phyloP scores from a whole-genome alignment of 163 green algal species.

The Volvox carteri region DNA sequence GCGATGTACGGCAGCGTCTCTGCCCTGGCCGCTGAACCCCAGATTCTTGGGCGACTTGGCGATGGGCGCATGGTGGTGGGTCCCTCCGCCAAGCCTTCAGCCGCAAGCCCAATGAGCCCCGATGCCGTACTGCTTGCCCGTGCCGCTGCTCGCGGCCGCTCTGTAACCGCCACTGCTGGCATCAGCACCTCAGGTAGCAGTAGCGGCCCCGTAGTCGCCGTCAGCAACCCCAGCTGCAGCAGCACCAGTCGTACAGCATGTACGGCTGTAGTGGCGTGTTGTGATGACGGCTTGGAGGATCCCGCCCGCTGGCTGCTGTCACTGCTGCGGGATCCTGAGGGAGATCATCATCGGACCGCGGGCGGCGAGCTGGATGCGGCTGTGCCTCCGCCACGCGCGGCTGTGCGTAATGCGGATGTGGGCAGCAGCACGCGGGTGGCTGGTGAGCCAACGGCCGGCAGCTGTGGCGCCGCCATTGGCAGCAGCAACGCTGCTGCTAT shows the following conservation, averaged over 20 bases:
- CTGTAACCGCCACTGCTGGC: too few relatives aligned
- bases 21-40: neutral
- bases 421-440: too few relatives aligned
- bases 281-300: neutral
- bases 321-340: slow-evolving; percentile 8
- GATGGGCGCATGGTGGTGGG: neutral
- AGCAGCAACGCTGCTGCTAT: neutral
- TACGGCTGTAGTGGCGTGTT: too few relatives aligned
- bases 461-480: neutral
- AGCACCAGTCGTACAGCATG: too few relatives aligned
- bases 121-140: slow-evolving; percentile 2
- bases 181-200: neutral
- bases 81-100: neutral
- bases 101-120: neutral
- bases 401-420: too few relatives aligned
- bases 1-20: slow-evolving; percentile 1
- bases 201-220: too few relatives aligned
- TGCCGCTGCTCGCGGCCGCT: neutral
- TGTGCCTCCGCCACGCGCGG: too few relatives aligned
- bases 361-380: too few relatives aligned
- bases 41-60: neutral
- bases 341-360: too few relatives aligned
- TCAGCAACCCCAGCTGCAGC: too few relatives aligned
- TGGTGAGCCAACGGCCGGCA: neutral
- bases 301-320: neutral